Base-by-base conservation (phyloP, 1,284 basidiomycete species). In the Moesziomyces sp. region DNA sequence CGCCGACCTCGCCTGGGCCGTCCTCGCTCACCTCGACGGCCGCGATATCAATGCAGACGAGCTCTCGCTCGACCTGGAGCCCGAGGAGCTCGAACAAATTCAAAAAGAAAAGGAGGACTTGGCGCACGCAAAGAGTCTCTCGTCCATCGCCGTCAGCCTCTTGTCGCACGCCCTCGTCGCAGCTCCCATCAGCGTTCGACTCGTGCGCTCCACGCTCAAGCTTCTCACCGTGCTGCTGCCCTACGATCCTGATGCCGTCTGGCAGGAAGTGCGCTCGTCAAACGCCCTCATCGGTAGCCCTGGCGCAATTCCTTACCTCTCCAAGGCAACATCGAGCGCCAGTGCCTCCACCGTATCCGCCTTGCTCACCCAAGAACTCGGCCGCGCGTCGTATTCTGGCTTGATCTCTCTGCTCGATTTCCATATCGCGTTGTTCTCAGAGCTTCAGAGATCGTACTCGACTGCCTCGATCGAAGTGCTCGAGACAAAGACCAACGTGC, bases 261-360 rank as follows among this genome's bases (percentile, higher is more conserved):
- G 93, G 93, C 86, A 93, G 7, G 93, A 91, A 77, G 88, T 93
- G 28, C 90, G 92, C 13, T 92, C 91, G 3, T 91, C 92, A 1
- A 87, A 89, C 2, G 86, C 90, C 6, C 86, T 95, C 18, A 93
- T 94, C 81, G 91, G 91, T 16, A 87, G 75, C 49, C 52, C 77
- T 9, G 75, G 72, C 48, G 40, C 66, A 0, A 44, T 75, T 21
- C 71, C 78, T 9, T 71, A 59, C 34, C 53, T 57, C 9, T 52
- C 57, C 44, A 60, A 58, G 28, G 56, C 50, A 21, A 13, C 48
- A 49, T 53, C 47, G n/a, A 46, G 45, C 9, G 47, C 58, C 35
- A 54, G 58, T 19, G 44, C 57, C 1, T 49, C 62, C 21, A 44
- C 54, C 2, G 46, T 70, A 0, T 89, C 89, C 0, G 86, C 88